Evolutionary conservation across 192 early-diverging fungal genomes (phyloP).

Genomic region (Coemansia sp.): DNA sequence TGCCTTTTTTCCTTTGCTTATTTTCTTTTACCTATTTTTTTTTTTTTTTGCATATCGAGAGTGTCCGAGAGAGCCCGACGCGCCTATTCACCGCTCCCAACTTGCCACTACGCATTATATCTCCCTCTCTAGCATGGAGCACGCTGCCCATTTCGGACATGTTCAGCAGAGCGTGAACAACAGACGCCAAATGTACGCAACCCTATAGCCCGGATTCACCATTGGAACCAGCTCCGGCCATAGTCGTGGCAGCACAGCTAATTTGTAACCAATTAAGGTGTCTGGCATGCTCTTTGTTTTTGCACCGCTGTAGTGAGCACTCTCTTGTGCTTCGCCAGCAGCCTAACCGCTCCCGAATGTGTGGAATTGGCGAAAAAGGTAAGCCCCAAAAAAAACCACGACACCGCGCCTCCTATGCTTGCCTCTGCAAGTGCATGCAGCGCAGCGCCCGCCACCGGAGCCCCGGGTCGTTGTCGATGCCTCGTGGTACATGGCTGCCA

Average conservation of each 20-base stretch:
- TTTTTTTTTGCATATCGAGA: slow-evolving; percentile 14
- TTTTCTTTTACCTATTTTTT: slow-evolving; percentile 18
- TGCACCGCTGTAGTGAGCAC: slow-evolving; percentile 48
- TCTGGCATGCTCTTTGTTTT: neutral
- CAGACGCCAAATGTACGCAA: slow-evolving; percentile 57
- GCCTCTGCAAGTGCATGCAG: neutral
- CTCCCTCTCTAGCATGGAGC: slow-evolving; percentile 26
- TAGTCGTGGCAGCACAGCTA: neutral
- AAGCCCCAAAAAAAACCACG: slow-evolving; percentile 15
- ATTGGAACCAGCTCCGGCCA: neutral
- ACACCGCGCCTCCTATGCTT: neutral
- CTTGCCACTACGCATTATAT: neutral
- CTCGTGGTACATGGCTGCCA: neutral
- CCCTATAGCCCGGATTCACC: neutral
- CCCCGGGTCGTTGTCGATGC: neutral
- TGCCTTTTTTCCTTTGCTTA: neutral
- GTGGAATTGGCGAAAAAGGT: slow-evolving; percentile 95
- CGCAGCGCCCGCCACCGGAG: slow-evolving; percentile 2
- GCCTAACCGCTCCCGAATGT: slow-evolving; percentile 90
- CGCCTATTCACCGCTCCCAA: slow-evolving; percentile 6
- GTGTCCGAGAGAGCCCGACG: neutral
- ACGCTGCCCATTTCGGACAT: slow-evolving; percentile 41
- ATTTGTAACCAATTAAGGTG: neutral
- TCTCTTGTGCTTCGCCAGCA: slow-evolving; percentile 78
- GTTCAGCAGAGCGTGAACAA: slow-evolving; percentile 55